Evolutionary conservation across 2,329 filamentous ascomycete species (phyloP), one percentile per base, ranked within the genome.

Genomic region (Fusarium proliferatum): DNA sequence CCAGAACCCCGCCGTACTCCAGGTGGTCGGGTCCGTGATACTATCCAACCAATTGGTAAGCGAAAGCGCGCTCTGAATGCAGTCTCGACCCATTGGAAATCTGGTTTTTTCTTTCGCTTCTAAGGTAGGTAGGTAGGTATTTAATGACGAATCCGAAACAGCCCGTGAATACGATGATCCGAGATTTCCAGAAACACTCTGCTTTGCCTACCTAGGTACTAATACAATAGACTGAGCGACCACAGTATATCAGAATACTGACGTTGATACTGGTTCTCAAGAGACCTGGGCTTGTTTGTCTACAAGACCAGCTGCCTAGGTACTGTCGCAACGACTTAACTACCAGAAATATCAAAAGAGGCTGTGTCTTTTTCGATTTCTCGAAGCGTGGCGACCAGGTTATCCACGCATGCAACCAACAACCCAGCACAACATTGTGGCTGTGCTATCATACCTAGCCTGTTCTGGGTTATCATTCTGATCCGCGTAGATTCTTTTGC

Each of bases 281-380:
- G 13, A n/a, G 28, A 36, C n/a, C 56, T 46, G 26, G 23, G 43
- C 43, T 67, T 57, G 36, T 45, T 67, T 57, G 36, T 45, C 53
- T 33, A 23, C 33, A 33, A 58, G 52, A 74, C 56, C 67, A 69
- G 56, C 69, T 72, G 55, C 72, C 68, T 63, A 28, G 26, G 26
- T 28, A 13, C 45, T 48, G 19, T 28, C 61, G 56, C 42, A 61
- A 71, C 52, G 26, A 57, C 57, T 33, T 33, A 13, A 13, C 48
- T 45, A 30, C 26, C 23, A 38, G 23, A 28, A 53, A 64, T 23
- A 61, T 62, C 17, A 48, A 30, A 38, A 38, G 36, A 55, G 67
- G 65, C 67, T 69, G 51, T 69, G 67, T 52, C 52, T 56, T 64
- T 69, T 56, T 69, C 59, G 51, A 69, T 33, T 69, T 69, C 43